A percentile compares a stretch with the other conserved stretches of the same genome.
Evolutionary conservation across 2,329 filamentous ascomycete species (phyloP).

Genomic region (Aspergillus japonicus): DNA sequence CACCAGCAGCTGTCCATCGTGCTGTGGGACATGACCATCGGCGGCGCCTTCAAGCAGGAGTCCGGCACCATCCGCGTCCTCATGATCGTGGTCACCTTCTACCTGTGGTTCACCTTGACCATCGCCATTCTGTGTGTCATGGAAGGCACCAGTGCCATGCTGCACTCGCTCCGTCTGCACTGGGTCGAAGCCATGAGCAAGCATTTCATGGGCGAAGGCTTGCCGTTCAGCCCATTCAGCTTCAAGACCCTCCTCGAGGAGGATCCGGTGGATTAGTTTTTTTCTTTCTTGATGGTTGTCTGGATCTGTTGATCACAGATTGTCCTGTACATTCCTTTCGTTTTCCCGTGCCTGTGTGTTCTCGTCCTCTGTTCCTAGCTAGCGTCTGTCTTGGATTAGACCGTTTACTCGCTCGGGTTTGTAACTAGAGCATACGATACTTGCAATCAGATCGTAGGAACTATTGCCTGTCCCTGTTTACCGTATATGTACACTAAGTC

Average conservation of each 20-base stretch:
- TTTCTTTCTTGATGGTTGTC: slow-evolving; percentile 11
- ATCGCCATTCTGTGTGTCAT: slow-evolving; percentile 82
- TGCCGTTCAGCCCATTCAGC: slow-evolving; percentile 84
- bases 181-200: slow-evolving; percentile 99
- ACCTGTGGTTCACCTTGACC: slow-evolving; percentile 84
- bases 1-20: slow-evolving; percentile 97
- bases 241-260: slow-evolving; percentile 84
- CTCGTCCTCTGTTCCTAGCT: slow-evolving; percentile 8
- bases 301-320: slow-evolving; percentile 9
- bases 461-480: not conserved
- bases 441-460: not conserved
- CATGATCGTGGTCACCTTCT: slow-evolving; percentile 79
- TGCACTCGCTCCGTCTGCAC: slow-evolving; percentile 85
- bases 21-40: slow-evolving; percentile 94
- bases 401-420: not conserved
- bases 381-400: slow-evolving; percentile 5
- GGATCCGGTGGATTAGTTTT: slow-evolving; percentile 54
- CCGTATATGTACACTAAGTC: not conserved
- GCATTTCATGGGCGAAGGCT: slow-evolving; percentile 88
- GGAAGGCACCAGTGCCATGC: slow-evolving; percentile 95
- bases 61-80: slow-evolving; percentile 69
- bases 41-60: slow-evolving; percentile 64
- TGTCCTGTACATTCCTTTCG: slow-evolving; percentile 11
- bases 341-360: slow-evolving; percentile 8
- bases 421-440: not conserved